Evolutionary conservation across 177 flowering plant genomes (phyloP).

Genomic region (Tripterygium wilfordii): DNA sequence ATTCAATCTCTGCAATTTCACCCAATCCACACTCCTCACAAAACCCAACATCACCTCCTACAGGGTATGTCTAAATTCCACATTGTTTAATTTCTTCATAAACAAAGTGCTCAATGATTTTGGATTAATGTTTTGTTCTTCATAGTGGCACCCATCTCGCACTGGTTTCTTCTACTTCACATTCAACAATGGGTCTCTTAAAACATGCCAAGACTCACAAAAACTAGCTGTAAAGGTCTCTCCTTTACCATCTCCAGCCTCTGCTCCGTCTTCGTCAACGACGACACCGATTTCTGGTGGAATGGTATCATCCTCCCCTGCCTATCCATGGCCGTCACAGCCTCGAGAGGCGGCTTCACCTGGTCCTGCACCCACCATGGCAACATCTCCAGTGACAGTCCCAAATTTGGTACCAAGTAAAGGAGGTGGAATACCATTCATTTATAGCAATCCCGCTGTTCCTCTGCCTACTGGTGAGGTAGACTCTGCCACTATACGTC

Average conservation of each 20-base stretch:
- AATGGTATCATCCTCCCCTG: conserved; percentile 54
- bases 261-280: conserved; percentile 17
- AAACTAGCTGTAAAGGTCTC: conserved; percentile 58
- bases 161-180: conserved; percentile 79
- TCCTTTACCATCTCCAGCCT: conserved; percentile 20
- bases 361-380: conserved; percentile 25
- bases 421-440: conserved; percentile 63
- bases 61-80: conserved; percentile 34
- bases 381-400: conserved; percentile 23
- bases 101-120: neutral
- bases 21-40: conserved; percentile 66
- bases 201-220: conserved; percentile 44
- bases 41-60: conserved; percentile 52
- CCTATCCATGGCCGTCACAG: conserved; percentile 48
- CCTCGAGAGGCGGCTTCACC: conserved; percentile 35
- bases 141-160: conserved; percentile 77
- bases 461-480: conserved; percentile 91
- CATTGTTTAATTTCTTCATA: neutral
- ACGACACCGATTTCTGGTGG: conserved; percentile 58
- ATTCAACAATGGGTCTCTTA: conserved; percentile 61
- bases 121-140: neutral
- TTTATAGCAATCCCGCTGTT: conserved; percentile 85
- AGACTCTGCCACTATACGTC: conserved; percentile 68
- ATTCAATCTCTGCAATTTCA: conserved; percentile 72
- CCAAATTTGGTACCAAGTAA: conserved; percentile 37